phyloP scores from a whole-genome alignment of 2,329 filamentous ascomycete genomes.

The Ciborinia camelliae region DNA sequence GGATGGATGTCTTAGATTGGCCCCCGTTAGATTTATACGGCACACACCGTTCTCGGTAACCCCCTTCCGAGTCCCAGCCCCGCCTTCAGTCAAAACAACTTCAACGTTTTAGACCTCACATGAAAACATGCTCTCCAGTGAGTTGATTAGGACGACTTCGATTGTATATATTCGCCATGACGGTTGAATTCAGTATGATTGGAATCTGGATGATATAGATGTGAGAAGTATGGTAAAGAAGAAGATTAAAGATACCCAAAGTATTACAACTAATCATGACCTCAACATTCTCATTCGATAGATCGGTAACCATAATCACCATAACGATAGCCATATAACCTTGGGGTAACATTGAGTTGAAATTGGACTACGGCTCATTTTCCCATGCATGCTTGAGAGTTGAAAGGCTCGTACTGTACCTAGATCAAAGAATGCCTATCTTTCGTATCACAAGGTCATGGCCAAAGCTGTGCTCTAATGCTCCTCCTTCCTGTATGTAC shows the following conservation, averaged over 20 bases:
- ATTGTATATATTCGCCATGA: background rate
- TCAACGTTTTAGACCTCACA: background rate
- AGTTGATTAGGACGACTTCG: background rate
- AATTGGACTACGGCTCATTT: background rate
- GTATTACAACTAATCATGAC: background rate
- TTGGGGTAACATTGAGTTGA: background rate
- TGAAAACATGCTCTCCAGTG: background rate
- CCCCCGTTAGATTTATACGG: background rate
- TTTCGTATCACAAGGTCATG: conserved; percentile 3
- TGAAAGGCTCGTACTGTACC: background rate
- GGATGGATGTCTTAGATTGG: conserved; percentile 3
- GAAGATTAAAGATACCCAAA: background rate
- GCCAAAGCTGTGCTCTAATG: background rate
- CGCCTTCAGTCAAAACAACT: conserved; percentile 6
- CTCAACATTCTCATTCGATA: background rate
- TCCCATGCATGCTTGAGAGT: background rate
- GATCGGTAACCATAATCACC: no score
- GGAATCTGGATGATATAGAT: background rate
- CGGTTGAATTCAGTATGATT: background rate
- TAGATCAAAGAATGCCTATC: no score
- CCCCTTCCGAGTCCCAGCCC: background rate
- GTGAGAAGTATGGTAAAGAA: background rate
- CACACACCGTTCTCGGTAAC: background rate
- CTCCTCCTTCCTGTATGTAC: no score
- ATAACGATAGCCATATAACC: no score